These are phyloP conservation scores for Nitzschia sp. DNA, from an alignment of 108 stramenopile species.

Conservation along the genomic window DNA sequence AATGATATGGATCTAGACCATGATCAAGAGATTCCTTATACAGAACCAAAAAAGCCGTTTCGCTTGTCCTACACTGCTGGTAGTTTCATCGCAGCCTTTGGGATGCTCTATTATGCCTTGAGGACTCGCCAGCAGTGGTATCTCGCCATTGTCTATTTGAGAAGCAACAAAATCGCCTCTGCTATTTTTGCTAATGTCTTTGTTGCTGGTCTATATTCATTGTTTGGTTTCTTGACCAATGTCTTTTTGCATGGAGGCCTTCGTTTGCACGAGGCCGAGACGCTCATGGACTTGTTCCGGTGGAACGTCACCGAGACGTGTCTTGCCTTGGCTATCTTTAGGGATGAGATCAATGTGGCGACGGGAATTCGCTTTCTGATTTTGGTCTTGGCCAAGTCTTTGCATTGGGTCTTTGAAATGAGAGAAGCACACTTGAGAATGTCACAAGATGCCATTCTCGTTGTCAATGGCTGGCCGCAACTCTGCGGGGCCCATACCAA, in stretches of 20 bases:
- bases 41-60: conserved; percentile 13
- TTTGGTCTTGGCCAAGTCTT: conserved; percentile 84
- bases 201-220: conserved; percentile 56
- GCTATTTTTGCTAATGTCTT: conserved; percentile 83
- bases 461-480: conserved; percentile 20
- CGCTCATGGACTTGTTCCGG: conserved; percentile 87
- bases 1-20: background rate
- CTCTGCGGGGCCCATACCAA: conserved; percentile 56
- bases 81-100: conserved; percentile 55
- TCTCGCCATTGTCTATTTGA: conserved; percentile 86
- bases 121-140: conserved; percentile 92
- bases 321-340: conserved; percentile 96
- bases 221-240: conserved; percentile 53
- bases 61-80: conserved; percentile 40
- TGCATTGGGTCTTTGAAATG: conserved; percentile 93
- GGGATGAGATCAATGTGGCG: conserved; percentile 81
- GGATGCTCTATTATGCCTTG: conserved; percentile 67
- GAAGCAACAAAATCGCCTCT: conserved; percentile 86
- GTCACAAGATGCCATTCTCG: conserved; percentile 73
- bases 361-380: conserved; percentile 83
- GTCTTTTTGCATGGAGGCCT: conserved; percentile 77
- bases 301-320: conserved; percentile 98
- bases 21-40: background rate
- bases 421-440: conserved; percentile 90
- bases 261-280: conserved; percentile 87